A percentile compares a stretch with the other conserved stretches of the same genome.
phyloP scores from a whole-genome alignment of 768 basidiomycete genomes.

The Brasilioporus rufonigricans region DNA sequence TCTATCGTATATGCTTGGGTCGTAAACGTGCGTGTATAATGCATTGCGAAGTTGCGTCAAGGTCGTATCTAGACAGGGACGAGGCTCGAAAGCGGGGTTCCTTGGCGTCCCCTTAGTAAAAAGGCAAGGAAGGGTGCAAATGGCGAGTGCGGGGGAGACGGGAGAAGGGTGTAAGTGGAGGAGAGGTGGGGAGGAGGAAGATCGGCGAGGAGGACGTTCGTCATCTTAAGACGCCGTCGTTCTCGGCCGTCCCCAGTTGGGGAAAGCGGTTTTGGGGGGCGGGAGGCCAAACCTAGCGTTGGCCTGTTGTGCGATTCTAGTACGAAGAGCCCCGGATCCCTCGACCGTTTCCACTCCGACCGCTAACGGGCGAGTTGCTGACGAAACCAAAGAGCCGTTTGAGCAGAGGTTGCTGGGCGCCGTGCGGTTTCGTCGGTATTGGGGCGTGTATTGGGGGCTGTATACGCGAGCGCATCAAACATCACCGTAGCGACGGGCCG shows the following conservation, averaged over 20 bases:
- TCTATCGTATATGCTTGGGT: conserved; percentile 25
- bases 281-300: not conserved
- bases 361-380: conserved; percentile 22
- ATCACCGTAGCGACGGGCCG: not conserved
- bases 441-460: conserved; percentile 30
- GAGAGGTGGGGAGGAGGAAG: conserved; percentile 6
- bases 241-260: conserved; percentile 1
- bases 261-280: not conserved
- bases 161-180: conserved; percentile 13
- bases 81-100: not conserved
- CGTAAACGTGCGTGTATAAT: conserved; percentile 27
- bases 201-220: conserved; percentile 9
- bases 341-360: conserved; percentile 24
- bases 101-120: conserved; percentile 1
- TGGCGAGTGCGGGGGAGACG: conserved; percentile 3
- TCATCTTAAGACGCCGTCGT: conserved; percentile 3
- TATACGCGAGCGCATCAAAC: conserved; percentile 1
- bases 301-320: conserved; percentile 8
- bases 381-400: conserved; percentile 31
- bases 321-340: conserved; percentile 26
- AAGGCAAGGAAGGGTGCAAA: conserved; percentile 8
- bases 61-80: conserved; percentile 21
- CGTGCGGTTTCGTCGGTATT: conserved; percentile 28
- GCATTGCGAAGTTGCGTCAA: conserved; percentile 27
- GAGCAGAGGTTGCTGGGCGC: conserved; percentile 25